Base-by-base conservation (phyloP, 2,329 filamentous ascomycete species). In the Nemania abortiva region DNA sequence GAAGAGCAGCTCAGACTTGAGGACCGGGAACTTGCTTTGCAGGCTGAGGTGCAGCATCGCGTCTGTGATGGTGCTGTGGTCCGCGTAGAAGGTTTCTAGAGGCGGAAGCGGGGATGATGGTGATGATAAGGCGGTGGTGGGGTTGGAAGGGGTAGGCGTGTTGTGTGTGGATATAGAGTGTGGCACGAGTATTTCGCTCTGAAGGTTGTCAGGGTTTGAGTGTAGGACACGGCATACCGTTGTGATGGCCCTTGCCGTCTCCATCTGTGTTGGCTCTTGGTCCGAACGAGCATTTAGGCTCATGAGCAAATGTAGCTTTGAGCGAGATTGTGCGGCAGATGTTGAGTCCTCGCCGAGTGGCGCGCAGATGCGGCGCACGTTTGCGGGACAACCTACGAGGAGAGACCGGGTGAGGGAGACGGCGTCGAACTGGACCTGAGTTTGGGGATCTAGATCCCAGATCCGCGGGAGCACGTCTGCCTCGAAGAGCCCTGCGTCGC, bases 1-100 rank as follows among this genome's bases (percentile, higher is more conserved):
- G 70, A 91, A 90, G 84, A 88, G 88, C 2, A 85, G 83, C 74
- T 91, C 89, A 47, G 87, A 89, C 20, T 87, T 83, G 2, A 91
- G 80, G 1, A 85, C 82, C 0, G 88, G 86, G 83, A 88, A 91
- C 71, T 88, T 89, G 2, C 78, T 79, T 74, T 91, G 89, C 1
- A 81, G 84, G 27, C 89, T 80, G 29, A 91, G 82, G 72, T 85
- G 87, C 0, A 82, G 75, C 6, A 91, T 80, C 0, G 84, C 79
- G 7, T 79, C 74, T 15, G 78, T 73, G 13, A 89, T 80, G 70
- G 45, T 45, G 2, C 73, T 69, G 74, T 89, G 85, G 27, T 76
- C 76, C 0, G 75, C 63, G 76, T 88, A 88, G 75, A 89, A 88
- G 2, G 49, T 37, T 10, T 62, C 15, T 2, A 65, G 64, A 37